Evolutionary conservation across 495 filamentous ascomycete species (phyloP).

Genomic region (Staphylotrichum longicolle): DNA sequence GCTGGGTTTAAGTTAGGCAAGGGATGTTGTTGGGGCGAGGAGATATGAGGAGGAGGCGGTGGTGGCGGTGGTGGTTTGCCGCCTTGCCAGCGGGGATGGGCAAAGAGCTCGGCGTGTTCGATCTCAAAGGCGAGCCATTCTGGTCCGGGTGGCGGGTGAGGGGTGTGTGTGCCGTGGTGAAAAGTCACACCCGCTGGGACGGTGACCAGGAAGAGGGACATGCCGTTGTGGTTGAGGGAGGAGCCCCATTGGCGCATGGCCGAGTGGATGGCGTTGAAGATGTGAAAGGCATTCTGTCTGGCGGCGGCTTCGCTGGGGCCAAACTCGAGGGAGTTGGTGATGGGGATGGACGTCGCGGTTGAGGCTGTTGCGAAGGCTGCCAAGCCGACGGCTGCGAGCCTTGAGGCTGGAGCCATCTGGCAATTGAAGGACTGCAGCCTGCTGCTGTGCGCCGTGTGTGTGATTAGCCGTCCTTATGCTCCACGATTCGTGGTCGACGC

Average conservation of each 20-base stretch:
- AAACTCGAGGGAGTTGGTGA: neutral
- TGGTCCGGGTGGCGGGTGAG: conserved; percentile 44
- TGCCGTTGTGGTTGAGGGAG: conserved; percentile 65
- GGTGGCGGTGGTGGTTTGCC: neutral
- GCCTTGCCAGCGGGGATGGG: conserved; percentile 24
- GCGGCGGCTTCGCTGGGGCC: conserved; percentile 33
- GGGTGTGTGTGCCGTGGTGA: conserved; percentile 55
- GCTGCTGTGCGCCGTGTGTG: too few relatives aligned
- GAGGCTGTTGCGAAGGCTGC: neutral
- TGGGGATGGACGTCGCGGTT: neutral
- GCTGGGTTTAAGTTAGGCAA: neutral
- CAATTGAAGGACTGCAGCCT: neutral
- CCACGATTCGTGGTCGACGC: too few relatives aligned
- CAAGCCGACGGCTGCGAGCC: neutral
- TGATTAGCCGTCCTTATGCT: too few relatives aligned
- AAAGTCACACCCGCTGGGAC: conserved; percentile 59
- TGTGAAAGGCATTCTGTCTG: conserved; percentile 53
- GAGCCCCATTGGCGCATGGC: conserved; percentile 66
- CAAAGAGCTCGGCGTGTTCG: conserved; percentile 63
- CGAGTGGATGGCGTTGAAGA: conserved; percentile 66
- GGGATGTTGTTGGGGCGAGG: neutral
- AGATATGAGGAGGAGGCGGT: neutral
- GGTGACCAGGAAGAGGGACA: conserved; percentile 60
- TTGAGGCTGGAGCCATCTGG: neutral
- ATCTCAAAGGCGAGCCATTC: conserved; percentile 73